Percentiles rank a stretch among this genome's conserved stretches.
These are phyloP conservation scores for Chimonanthus salicifolius DNA, from an alignment of 164 flowering plant genomes.

Conservation along the genomic window DNA sequence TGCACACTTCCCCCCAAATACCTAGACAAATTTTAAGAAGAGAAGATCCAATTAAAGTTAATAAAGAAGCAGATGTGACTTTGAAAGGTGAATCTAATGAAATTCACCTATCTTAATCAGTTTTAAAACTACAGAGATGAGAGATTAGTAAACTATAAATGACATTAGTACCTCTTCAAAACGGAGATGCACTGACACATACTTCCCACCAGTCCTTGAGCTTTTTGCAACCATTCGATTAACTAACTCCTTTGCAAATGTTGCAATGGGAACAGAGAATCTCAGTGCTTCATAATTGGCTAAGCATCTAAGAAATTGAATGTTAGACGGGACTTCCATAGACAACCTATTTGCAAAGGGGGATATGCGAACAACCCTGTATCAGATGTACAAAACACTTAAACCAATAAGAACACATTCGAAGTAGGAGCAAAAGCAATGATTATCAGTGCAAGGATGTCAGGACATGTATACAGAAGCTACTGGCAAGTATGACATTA, in stretches of 20 bases:
- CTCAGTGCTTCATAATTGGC: slow-evolving; percentile 72
- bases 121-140: too few species aligned
- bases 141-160: not conserved
- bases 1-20: too few species aligned
- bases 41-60: too few species aligned
- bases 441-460: not conserved
- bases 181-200: slow-evolving; percentile 78
- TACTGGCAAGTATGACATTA: not conserved
- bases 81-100: too few species aligned
- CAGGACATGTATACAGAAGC: not conserved
- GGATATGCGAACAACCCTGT: slow-evolving; percentile 75
- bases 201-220: slow-evolving; percentile 57
- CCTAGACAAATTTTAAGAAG: too few species aligned
- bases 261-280: slow-evolving; percentile 59
- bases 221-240: slow-evolving; percentile 59
- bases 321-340: slow-evolving; percentile 60
- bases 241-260: slow-evolving; percentile 54
- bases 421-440: not conserved
- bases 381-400: slow-evolving; percentile 6
- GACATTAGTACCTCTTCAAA: slow-evolving; percentile 67
- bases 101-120: too few species aligned
- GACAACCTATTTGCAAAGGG: slow-evolving; percentile 95
- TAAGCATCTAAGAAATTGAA: slow-evolving; percentile 76
- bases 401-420: not conserved
- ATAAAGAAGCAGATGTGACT: too few species aligned